Conservation (phyloP, 140 eudicot genomes). For the Senecio squalidus region DNA sequence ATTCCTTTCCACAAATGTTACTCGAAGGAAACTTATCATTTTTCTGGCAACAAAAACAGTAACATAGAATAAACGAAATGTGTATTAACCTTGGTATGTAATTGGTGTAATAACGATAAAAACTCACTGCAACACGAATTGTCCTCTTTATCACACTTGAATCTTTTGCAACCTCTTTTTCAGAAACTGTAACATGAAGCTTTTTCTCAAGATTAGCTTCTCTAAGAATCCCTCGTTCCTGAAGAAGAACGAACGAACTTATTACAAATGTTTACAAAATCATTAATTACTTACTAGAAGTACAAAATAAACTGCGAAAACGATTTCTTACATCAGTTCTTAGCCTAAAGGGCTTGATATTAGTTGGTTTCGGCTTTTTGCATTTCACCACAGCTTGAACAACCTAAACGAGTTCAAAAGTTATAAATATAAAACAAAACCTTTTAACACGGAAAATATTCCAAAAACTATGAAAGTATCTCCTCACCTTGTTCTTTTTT, state of each 20-base stretch:
- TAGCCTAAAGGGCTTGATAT: slow-evolving; percentile 39
- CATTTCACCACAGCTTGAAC: slow-evolving; percentile 42
- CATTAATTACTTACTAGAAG: neutral
- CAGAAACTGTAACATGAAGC: slow-evolving; percentile 25
- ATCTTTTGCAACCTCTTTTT: slow-evolving; percentile 33
- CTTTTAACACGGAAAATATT: slow-evolving; percentile 17
- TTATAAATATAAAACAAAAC: neutral
- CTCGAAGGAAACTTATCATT: slow-evolving; percentile 17
- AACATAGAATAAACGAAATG: neutral
- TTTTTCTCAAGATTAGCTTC: slow-evolving; percentile 53
- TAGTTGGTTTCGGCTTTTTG: slow-evolving; percentile 59
- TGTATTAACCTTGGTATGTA: neutral
- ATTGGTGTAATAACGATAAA: neutral
- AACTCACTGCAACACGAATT: slow-evolving; percentile 29
- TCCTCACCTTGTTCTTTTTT: slow-evolving; percentile 41
- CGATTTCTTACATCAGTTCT: slow-evolving; percentile 71
- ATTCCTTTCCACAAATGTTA: slow-evolving; percentile 17
- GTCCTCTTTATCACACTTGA: slow-evolving; percentile 14
- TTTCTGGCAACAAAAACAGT: slow-evolving; percentile 18
- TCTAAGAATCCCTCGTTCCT: slow-evolving; percentile 65
- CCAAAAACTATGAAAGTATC: no score
- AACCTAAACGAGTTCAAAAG: slow-evolving; percentile 24
- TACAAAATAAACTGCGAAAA: slow-evolving; percentile 2
- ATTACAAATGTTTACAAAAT: neutral
- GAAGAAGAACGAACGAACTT: slow-evolving; percentile 19